Evolutionary conservation across 768 basidiomycete genomes (phyloP), one percentile per base, ranked within the genome.

Genomic region (Lanmaoa rubissima): DNA sequence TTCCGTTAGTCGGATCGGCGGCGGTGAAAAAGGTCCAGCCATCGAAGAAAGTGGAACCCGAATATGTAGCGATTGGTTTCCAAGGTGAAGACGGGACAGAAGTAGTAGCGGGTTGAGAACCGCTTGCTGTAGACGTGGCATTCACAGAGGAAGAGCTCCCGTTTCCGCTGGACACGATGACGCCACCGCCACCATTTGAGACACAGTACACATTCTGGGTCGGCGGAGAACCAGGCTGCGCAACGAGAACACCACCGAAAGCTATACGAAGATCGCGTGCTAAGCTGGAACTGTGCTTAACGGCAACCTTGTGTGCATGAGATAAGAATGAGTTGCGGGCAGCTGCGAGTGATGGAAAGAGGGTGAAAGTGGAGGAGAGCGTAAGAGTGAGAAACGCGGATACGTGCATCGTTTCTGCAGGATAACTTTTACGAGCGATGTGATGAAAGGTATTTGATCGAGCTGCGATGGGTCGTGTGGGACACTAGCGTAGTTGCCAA

Each of bases 1-100:
- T 74, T 35, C 89, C 90, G 61, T 85, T 72, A 0, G 94, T 97
- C 5, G 94, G 92, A 75, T 96, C 94, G 11, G 75, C 62, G 32
- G 61, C 71, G 10, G 78, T 82, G 66, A 76, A 86, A 74, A 95
- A 96, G 63, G 81, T 67, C 88, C 88, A 95, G 46, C 85, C 87
- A 65, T 89, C 76, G 59, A 94, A 96, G 77, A 97, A 97, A 41
- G 77, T 78, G 47, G 73, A 75, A 19, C 92, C 93, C 48, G 78
- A 71, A 70, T 87, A 85, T 16, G 76, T 75, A 61, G 85, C 79
- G 17, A 75, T 72, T 47, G 88, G 74, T 52, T 81, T 82, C 85
- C 85, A 87, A 21, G 79, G 75, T 3, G 85, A 85, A 39, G 77
- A 69, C 4, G 76, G 55, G 28, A 64, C 64, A 38, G 73, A 58